Base-by-base conservation (phyloP, 2,329 filamentous ascomycete species). In the Colletotrichum eleusines region DNA sequence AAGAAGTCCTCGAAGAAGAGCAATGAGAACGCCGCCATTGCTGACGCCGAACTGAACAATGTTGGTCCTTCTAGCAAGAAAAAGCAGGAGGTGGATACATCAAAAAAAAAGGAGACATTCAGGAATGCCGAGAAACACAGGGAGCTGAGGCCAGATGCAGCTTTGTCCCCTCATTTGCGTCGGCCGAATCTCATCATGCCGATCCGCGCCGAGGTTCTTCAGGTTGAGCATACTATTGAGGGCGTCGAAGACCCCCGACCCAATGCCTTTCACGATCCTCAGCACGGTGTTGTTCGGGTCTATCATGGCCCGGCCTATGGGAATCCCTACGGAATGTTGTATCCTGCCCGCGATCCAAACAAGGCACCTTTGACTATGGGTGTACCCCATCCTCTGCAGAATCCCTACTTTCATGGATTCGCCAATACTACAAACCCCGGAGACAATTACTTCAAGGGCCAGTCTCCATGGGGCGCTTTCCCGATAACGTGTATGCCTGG, bases 261-360 rank as follows among this genome's bases (percentile, higher is more conserved):
- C 16, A 91, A 90, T 74, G 87, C 88, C 51, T 90, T 87, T 75
- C 86, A 85, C 74, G 88, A 90, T 74, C 76, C 80, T n/a, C 80
- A 82, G 55, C 82, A 84, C 72, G 85, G 87, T 40, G 77, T 88
- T 26, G 81, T 88, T 60, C 85, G 87, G 18, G 84, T 90, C 33
- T 90, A 90, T 72, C 85, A 90, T 72, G 88, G 88, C 0, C 84
- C 85, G 3, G 79, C 81, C 0, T 90, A 88, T 74, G 87, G 87
- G 5, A 87, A 87, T 72, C 83, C 84, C 31, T 79, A 81, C 31
- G 81, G 81, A 1, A 76, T 79, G 2, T 75, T 87, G n/a, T 86
- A 89, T 74, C 85, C 86, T 2, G 77, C 75, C 8, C 79, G 78
- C 7, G 74, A 79, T 31, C 72, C 78, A 23, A 76, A 76, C 31